phyloP scores from a whole-genome alignment of 208 protist genomes.

The Acanthamoeba sp. region DNA sequence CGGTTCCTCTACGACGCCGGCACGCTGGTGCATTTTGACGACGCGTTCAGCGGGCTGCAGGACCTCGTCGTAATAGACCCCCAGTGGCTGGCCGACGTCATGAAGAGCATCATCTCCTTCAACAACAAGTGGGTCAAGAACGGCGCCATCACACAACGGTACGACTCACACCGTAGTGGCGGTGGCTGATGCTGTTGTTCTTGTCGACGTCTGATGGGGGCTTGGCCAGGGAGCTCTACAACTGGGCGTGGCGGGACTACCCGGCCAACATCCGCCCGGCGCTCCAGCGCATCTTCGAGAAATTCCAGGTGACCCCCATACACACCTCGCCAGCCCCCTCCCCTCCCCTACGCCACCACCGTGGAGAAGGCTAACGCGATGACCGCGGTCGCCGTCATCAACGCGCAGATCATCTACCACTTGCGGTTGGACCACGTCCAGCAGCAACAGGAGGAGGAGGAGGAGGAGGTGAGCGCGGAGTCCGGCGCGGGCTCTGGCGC shows the following conservation, averaged over 20 bases:
- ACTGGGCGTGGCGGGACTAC: constrained; percentile 62
- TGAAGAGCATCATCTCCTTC: constrained; percentile 61
- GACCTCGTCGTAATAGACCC: constrained; percentile 55
- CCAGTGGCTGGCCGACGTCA: constrained; percentile 52
- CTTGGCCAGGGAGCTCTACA: constrained; percentile 5
- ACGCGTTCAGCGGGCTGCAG: neutral
- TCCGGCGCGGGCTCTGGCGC: neutral
- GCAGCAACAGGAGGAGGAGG: neutral
- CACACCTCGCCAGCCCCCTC: no score
- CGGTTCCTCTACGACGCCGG: constrained; percentile 49
- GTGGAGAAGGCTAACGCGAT: no score
- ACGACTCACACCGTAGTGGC: neutral
- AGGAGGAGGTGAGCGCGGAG: neutral
- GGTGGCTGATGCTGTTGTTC: neutral
- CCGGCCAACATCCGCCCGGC: constrained; percentile 19
- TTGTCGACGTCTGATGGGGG: neutral
- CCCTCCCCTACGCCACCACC: no score
- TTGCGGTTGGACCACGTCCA: neutral
- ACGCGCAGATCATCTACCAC: neutral
- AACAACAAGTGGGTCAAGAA: constrained; percentile 64
- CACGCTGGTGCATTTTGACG: constrained; percentile 36
- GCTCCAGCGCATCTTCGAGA: constrained; percentile 46
- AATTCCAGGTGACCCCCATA: constrained; percentile 67
- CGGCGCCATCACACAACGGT: constrained; percentile 32
- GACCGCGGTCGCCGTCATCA: no score